Base-by-base conservation (phyloP, 2,329 filamentous ascomycete species). In the Coniochaeta sp. region DNA sequence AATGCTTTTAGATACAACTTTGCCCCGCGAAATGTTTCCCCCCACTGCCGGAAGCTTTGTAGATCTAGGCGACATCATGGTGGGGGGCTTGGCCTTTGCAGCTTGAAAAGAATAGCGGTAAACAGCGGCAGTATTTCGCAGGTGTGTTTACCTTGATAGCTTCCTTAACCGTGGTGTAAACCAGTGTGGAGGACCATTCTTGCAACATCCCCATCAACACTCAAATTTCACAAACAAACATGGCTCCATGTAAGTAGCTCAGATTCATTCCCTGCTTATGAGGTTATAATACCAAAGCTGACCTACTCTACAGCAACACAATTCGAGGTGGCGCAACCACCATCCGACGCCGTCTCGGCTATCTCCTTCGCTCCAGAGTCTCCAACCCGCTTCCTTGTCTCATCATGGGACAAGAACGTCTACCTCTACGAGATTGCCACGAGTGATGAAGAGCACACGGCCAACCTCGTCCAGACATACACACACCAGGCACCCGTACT, bases 381-480 rank as follows among this genome's bases (percentile, higher is more conserved):
- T n/a, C 82, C 88, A 3, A 85, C 81, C 59, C 89, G 87, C 67
- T 82, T 99, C 40, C 84, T 96, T n/a, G 93, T 93, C 67, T 89
- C 93, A 12, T 96, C 92, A 60, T 99, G 95, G 95, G 93, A 98
- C 76, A 91, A 88, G 74, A 86, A 91, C 72, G 86, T 96, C 60
- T 96, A 97, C 75, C 81, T 93, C 58, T 98, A 98, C 80, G 90
- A 96, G 70, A 83, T 89, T 62, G 14, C 38, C 36, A 26, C 56
- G 19, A 24, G 14, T 22, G 77, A 79, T 54, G 77, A 78, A 24
- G 80, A 82, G 64, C 79, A 83, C 54, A 72, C 74, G 22, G 87
- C 86, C 7, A 83, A 82, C 59, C 79, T 96, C 33, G 70, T 93
- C 34, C 83, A 85, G 65, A 90, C 88, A 65, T 91, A 89, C 69